phyloP scores from a whole-genome alignment of 2,329 filamentous ascomycete genomes.

The Periglandula ipomoeae region DNA sequence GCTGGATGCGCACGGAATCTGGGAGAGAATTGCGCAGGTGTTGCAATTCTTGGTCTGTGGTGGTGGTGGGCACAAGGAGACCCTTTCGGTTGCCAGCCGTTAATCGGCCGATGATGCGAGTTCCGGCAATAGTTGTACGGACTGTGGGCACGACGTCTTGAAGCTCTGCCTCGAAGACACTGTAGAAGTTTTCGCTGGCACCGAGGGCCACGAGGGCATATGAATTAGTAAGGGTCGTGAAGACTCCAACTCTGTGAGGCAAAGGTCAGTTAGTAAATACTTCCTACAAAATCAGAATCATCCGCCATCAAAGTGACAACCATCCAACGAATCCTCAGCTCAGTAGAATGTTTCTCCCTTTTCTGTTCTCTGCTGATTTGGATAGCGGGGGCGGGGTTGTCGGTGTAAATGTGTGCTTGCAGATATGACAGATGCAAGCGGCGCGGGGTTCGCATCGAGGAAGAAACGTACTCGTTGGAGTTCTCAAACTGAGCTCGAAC shows the following conservation, averaged over 20 bases:
- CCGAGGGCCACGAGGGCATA: constrained; percentile 92
- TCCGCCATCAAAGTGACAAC: too few relatives aligned
- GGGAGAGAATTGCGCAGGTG: constrained; percentile 93
- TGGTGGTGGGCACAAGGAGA: constrained; percentile 89
- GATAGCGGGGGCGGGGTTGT: constrained; percentile 18
- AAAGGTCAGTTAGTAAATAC: background rate
- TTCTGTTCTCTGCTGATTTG: background rate
- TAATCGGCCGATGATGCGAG: constrained; percentile 88
- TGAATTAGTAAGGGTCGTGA: constrained; percentile 92
- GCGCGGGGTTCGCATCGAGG: background rate
- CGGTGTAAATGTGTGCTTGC: background rate
- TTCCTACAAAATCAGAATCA: background rate
- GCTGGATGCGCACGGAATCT: constrained; percentile 85
- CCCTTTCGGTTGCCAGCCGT: constrained; percentile 96
- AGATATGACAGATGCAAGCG: background rate
- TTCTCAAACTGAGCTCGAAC: constrained; percentile 75
- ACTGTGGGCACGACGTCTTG: constrained; percentile 97
- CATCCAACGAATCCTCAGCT: too few relatives aligned
- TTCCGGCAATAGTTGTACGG: constrained; percentile 92
- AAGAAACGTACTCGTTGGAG: constrained; percentile 67
- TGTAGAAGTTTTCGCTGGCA: constrained; percentile 98
- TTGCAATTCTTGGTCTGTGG: constrained; percentile 95
- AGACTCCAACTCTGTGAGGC: constrained; percentile 75
- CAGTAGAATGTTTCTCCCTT: background rate
- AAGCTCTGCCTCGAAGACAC: constrained; percentile 94